Percentiles rank a stretch among this genome's conserved stretches.
Conservation (phyloP, 257 asterid genomes). For the Scutellaria barbata region DNA sequence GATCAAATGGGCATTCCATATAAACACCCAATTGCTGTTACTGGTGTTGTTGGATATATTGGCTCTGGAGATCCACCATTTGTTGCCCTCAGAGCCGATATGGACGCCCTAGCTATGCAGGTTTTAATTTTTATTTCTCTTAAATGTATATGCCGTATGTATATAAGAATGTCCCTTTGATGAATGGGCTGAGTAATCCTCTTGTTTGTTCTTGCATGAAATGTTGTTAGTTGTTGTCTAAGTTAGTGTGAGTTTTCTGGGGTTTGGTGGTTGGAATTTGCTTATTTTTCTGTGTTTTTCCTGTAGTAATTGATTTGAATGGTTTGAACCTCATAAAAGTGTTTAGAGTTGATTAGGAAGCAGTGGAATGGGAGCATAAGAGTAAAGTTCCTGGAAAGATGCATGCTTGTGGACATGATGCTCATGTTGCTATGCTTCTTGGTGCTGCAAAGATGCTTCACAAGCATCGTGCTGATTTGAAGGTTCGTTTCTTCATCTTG, state of each 20-base stretch:
- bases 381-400: slow-evolving; percentile 72
- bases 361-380: slow-evolving; percentile 74
- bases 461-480: slow-evolving; percentile 43
- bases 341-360: slow-evolving; percentile 50
- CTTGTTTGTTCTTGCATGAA: too few species aligned
- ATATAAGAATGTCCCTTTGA: neutral
- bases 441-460: slow-evolving; percentile 79
- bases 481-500: slow-evolving; percentile 45
- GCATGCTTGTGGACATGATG: slow-evolving; percentile 89
- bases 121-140: slow-evolving; percentile 31
- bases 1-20: slow-evolving; percentile 61
- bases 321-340: slow-evolving; percentile 2
- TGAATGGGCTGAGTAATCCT: slow-evolving; percentile 1
- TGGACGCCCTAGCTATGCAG: slow-evolving; percentile 75
- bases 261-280: too few species aligned
- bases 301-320: neutral
- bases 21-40: slow-evolving; percentile 60
- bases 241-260: too few species aligned
- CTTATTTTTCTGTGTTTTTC: too few species aligned
- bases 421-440: slow-evolving; percentile 77
- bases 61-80: slow-evolving; percentile 71
- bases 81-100: slow-evolving; percentile 75
- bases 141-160: neutral
- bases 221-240: too few species aligned
- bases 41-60: slow-evolving; percentile 66